phyloP scores from a whole-genome alignment of 139 green algal species.

The Haematococcus lacustris region DNA sequence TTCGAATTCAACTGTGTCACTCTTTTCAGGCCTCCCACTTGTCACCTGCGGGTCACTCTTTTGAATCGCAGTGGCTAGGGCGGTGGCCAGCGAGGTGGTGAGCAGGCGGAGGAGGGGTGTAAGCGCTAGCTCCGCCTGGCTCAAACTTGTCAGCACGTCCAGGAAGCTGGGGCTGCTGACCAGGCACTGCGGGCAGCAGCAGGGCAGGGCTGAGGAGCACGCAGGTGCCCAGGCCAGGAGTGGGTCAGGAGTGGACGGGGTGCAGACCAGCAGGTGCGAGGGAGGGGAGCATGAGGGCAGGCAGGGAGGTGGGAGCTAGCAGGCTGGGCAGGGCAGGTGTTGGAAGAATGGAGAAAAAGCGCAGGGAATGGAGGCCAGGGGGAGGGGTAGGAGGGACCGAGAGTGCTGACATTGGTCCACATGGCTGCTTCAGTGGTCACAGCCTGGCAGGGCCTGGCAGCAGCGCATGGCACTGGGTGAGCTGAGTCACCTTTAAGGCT shows the following conservation, averaged over 20 bases:
- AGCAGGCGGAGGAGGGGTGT: conserved; percentile 23
- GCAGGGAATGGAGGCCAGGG: neutral
- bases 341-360: neutral
- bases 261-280: too few species aligned
- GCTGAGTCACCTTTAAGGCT: conserved; percentile 39
- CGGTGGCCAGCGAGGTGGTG: conserved; percentile 6
- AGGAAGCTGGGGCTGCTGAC: too few species aligned
- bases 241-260: too few species aligned
- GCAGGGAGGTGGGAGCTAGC: too few species aligned
- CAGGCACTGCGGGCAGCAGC: too few species aligned
- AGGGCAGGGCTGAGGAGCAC: too few species aligned
- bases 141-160: neutral
- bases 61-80: conserved; percentile 3
- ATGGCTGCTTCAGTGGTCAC: neutral
- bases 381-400: neutral
- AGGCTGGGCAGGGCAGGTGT: neutral
- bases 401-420: neutral
- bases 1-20: too few species aligned
- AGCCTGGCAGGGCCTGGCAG: too few species aligned
- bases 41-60: too few species aligned
- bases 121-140: conserved; percentile 15
- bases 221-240: too few species aligned
- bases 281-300: too few species aligned
- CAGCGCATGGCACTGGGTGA: neutral
- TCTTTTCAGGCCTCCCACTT: too few species aligned